phyloP scores from a whole-genome alignment of 2,329 filamentous ascomycete genomes.

The Aspergillus sp. region DNA sequence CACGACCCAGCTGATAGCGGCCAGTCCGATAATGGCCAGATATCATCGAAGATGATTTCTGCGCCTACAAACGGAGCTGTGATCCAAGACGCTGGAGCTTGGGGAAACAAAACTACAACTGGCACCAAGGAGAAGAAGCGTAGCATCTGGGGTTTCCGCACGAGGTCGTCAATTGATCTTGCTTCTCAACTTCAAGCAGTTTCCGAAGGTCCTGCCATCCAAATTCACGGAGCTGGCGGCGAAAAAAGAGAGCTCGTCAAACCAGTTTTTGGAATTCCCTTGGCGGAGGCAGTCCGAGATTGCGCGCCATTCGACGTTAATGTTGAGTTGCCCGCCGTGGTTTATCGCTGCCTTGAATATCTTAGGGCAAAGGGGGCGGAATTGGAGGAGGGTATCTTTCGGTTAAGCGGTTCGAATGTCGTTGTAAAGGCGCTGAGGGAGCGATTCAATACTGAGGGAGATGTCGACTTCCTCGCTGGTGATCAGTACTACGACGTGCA shows the following conservation, averaged over 20 bases:
- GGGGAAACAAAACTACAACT: constrained; percentile 73
- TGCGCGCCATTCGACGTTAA: constrained; percentile 71
- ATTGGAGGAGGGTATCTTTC: constrained; percentile 91
- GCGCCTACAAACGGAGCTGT: constrained; percentile 79
- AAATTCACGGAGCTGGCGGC: constrained; percentile 49
- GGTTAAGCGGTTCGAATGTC: constrained; percentile 92
- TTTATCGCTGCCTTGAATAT: constrained; percentile 94
- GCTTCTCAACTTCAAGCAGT: constrained; percentile 38
- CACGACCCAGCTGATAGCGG: constrained; percentile 30
- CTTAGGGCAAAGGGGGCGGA: constrained; percentile 78
- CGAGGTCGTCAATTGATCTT: constrained; percentile 69
- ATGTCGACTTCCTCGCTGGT: constrained; percentile 77
- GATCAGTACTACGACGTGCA: constrained; percentile 92
- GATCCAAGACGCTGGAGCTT: constrained; percentile 78
- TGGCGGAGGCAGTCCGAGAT: constrained; percentile 82
- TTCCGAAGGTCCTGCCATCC: constrained; percentile 43
- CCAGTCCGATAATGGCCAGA: constrained; percentile 29
- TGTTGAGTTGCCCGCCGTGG: constrained; percentile 81
- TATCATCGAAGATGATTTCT: constrained; percentile 64
- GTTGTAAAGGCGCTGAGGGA: constrained; percentile 89
- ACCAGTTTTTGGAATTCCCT: constrained; percentile 79
- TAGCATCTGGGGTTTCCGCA: constrained; percentile 64
- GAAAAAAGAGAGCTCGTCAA: constrained; percentile 57
- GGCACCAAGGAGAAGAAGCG: constrained; percentile 79
- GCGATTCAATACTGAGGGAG: constrained; percentile 89